phyloP scores from a whole-genome alignment of 352 stramenopile genomes.

The Phytophthora melonis region DNA sequence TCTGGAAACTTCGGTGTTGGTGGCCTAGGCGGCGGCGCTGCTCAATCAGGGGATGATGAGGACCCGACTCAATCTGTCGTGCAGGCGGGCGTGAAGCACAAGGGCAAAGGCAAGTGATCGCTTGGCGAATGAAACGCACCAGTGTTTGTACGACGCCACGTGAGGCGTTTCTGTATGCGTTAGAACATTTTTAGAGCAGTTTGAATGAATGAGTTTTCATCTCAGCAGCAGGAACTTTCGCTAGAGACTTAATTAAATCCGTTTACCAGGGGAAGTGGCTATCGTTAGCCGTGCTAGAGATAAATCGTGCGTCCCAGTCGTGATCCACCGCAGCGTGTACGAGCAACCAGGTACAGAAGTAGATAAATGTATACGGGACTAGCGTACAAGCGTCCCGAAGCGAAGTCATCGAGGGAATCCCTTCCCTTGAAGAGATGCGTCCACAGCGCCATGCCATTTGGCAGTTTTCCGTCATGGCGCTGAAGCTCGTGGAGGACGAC shows the following conservation, averaged over 20 bases:
- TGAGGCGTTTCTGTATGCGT: too few species aligned
- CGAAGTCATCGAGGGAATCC: neutral
- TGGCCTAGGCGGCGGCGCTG: neutral
- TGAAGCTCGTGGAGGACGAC: slow-evolving; percentile 36
- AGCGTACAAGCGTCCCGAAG: neutral
- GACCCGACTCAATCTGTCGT: neutral
- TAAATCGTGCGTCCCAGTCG: slow-evolving; percentile 20
- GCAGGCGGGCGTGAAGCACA: neutral
- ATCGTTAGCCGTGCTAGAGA: too few species aligned
- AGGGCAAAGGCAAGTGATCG: too few species aligned
- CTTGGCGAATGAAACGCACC: too few species aligned
- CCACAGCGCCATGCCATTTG: slow-evolving; percentile 9
- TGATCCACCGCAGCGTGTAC: slow-evolving; percentile 20
- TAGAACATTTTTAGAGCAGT: neutral
- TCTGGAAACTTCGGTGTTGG: neutral
- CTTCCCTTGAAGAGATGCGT: too few species aligned
- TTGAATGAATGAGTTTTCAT: neutral
- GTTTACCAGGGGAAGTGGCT: too few species aligned
- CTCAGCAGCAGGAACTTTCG: too few species aligned
- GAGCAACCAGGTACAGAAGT: too few species aligned
- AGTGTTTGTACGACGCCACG: too few species aligned
- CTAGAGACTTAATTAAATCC: too few species aligned
- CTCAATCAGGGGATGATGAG: neutral
- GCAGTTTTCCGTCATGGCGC: slow-evolving; percentile 21
- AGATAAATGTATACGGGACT: too few species aligned